Evolutionary conservation across 139 green algal species (phyloP).

Genomic region (Limnomonas spitsbergensis): DNA sequence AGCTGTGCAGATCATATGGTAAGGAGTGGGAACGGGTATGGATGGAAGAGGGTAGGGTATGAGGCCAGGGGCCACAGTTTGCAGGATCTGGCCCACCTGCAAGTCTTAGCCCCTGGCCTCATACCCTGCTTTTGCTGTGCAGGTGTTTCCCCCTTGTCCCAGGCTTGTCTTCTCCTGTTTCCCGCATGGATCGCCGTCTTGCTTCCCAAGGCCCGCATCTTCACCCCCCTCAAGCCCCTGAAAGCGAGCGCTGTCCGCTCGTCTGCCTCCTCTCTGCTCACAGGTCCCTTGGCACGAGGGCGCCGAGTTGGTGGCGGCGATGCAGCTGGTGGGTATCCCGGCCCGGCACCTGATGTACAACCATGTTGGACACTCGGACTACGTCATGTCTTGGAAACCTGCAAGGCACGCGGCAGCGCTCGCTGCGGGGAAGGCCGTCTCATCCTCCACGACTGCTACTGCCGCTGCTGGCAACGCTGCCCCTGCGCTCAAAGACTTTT

Average conservation of each 20-base stretch:
- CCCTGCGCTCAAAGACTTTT: neutral
- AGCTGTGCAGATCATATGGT: slow-evolving; percentile 40
- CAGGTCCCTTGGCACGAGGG: slow-evolving; percentile 46
- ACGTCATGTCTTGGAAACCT: slow-evolving; percentile 16
- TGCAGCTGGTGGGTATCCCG: slow-evolving; percentile 39
- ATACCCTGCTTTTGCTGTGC: neutral
- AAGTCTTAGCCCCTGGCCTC: neutral
- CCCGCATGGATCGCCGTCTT: no score
- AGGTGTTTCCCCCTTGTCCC: neutral
- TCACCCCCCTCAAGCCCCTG: no score
- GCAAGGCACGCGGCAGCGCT: neutral
- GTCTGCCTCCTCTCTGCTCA: no score
- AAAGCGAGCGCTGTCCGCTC: no score
- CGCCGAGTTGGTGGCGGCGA: slow-evolving; percentile 20
- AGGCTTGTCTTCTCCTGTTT: neutral
- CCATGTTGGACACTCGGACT: slow-evolving; percentile 52
- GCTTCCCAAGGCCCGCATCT: no score
- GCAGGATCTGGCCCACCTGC: neutral
- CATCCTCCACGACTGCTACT: neutral
- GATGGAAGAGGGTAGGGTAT: neutral
- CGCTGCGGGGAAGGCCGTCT: neutral
- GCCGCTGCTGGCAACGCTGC: neutral
- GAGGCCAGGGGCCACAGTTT: neutral
- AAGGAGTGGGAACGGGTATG: neutral
- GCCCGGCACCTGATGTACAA: slow-evolving; percentile 64